phyloP scores from a whole-genome alignment of 108 stramenopile species.

The Bacterosira constricta region DNA sequence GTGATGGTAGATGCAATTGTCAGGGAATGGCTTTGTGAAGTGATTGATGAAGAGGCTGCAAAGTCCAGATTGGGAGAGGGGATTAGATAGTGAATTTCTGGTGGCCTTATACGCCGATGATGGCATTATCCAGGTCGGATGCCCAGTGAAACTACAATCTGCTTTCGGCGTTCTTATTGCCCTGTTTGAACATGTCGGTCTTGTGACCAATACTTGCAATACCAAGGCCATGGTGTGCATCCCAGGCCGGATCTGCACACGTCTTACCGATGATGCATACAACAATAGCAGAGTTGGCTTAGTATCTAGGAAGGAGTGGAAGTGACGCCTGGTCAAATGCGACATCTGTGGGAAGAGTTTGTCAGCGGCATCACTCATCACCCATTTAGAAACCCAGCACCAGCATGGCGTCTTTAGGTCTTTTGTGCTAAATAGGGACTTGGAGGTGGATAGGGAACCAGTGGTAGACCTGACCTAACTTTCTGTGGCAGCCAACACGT shows the following conservation, averaged over 20 bases:
- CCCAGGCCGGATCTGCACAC: background rate
- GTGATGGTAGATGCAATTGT: no score
- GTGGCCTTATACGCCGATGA: conserved; percentile 31
- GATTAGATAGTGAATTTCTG: background rate
- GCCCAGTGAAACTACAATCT: background rate
- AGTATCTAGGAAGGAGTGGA: background rate
- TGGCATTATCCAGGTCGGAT: background rate
- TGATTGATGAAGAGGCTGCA: no score
- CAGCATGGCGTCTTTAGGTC: background rate
- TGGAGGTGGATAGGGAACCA: no score
- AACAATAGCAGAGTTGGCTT: background rate
- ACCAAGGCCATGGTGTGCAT: conserved; percentile 21
- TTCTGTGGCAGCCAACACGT: no score
- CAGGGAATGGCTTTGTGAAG: no score
- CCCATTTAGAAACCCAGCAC: background rate
- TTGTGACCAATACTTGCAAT: conserved; percentile 4
- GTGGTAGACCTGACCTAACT: no score
- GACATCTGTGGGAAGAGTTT: background rate
- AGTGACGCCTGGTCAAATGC: background rate
- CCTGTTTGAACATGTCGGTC: conserved; percentile 5
- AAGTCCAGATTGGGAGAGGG: background rate
- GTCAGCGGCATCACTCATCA: background rate
- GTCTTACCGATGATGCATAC: background rate
- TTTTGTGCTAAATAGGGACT: background rate
- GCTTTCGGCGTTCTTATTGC: background rate